Percentiles rank a stretch among this genome's conserved stretches.
phyloP scores from a whole-genome alignment of 768 basidiomycete species.

The Phlebiopsis gigantea region DNA sequence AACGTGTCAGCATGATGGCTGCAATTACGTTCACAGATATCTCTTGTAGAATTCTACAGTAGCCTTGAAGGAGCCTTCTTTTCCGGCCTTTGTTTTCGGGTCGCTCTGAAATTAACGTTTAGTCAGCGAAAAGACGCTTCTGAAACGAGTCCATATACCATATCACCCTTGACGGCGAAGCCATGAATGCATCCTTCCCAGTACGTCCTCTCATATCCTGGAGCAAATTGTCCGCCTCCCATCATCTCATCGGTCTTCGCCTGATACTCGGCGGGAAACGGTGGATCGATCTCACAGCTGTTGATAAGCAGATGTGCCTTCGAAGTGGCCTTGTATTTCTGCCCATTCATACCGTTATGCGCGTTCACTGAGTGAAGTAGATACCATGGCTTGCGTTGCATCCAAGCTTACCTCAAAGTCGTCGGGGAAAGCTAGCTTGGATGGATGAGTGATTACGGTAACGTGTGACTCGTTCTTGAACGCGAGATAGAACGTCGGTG shows the following conservation, averaged over 20 bases:
- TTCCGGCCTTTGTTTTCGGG: conserved; percentile 52
- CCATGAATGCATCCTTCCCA: conserved; percentile 26
- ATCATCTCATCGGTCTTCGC: conserved; percentile 33
- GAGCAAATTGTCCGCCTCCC: conserved; percentile 16
- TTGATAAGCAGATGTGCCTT: conserved; percentile 39
- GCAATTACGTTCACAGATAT: conserved; percentile 18
- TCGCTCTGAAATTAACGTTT: conserved; percentile 25
- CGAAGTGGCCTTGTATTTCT: conserved; percentile 29
- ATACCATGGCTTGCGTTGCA: too few relatives aligned
- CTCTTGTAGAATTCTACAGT: conserved; percentile 49
- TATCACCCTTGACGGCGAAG: conserved; percentile 32
- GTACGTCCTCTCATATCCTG: conserved; percentile 31
- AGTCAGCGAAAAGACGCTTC: background rate
- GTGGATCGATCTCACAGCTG: conserved; percentile 30
- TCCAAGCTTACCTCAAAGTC: conserved; percentile 31
- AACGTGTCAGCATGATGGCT: background rate
- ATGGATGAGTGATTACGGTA: conserved; percentile 42
- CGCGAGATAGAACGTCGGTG: conserved; percentile 42
- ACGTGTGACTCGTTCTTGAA: conserved; percentile 35
- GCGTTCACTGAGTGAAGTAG: background rate
- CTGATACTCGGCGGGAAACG: conserved; percentile 30
- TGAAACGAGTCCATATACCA: conserved; percentile 13
- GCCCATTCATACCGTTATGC: too few relatives aligned
- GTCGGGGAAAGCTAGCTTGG: conserved; percentile 31
- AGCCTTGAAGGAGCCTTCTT: conserved; percentile 58